These are phyloP conservation scores for Hippophae rhamnoides DNA, from an alignment of 306 rosid genomes.

Conservation along the genomic window DNA sequence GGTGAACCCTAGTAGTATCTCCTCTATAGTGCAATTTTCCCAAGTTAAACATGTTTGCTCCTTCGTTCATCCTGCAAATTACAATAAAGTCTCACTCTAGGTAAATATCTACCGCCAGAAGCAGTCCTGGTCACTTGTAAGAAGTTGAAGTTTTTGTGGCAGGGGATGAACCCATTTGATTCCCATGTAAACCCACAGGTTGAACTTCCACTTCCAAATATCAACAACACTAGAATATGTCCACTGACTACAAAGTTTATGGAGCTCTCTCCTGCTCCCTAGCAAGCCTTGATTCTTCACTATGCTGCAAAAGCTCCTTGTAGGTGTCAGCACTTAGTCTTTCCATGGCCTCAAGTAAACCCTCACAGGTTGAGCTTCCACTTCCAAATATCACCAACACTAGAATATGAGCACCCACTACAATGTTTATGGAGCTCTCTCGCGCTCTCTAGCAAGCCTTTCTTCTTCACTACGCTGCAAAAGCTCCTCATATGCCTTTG, in stretches of 20 bases:
- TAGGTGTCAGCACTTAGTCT: constrained; percentile 67
- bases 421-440: constrained; percentile 25
- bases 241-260: constrained; percentile 17
- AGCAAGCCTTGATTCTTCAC: constrained; percentile 46
- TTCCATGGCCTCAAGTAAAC: constrained; percentile 66
- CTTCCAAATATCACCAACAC: constrained; percentile 8
- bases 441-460: constrained; percentile 29
- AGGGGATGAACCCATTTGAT: too few relatives aligned
- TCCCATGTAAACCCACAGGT: background rate
- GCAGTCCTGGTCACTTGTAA: too few relatives aligned
- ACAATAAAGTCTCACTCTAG: too few relatives aligned
- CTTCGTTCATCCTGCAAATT: too few relatives aligned
- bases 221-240: constrained; percentile 1
- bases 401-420: constrained; percentile 6
- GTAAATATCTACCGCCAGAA: too few relatives aligned
- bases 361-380: constrained; percentile 14
- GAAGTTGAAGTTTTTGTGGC: too few relatives aligned
- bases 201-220: constrained; percentile 11
- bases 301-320: constrained; percentile 68
- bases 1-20: too few relatives aligned
- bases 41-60: too few relatives aligned
- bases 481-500: constrained; percentile 73
- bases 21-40: too few relatives aligned
- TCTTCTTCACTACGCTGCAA: constrained; percentile 66
- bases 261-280: constrained; percentile 34